These are phyloP conservation scores for Hemileccinum rubropunctum DNA, from an alignment of 768 basidiomycete genomes.

Conservation along the genomic window DNA sequence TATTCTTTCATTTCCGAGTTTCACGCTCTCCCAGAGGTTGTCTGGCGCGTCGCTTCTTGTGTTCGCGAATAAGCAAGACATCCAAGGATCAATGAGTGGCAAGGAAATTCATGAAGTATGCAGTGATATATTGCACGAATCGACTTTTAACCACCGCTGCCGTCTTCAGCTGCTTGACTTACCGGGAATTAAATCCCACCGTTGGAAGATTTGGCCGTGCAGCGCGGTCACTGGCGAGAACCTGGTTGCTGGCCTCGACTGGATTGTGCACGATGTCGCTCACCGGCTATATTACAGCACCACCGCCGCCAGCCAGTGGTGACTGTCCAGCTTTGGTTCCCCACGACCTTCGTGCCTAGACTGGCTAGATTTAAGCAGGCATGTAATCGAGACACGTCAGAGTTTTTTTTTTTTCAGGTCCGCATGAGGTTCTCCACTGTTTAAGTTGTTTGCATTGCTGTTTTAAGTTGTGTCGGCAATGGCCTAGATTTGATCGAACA, in stretches of 20 bases:
- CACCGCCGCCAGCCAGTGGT: conserved; percentile 11
- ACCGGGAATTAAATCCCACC: conserved; percentile 77
- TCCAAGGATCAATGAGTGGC: conserved; percentile 80
- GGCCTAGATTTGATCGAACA: conserved; percentile 9
- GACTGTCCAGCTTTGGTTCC: conserved; percentile 3
- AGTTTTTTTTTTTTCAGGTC: conserved; percentile 7
- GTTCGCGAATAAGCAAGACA: conserved; percentile 98
- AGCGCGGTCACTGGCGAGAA: conserved; percentile 90
- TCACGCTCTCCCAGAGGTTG: conserved; percentile 58
- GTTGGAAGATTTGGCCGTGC: conserved; percentile 88
- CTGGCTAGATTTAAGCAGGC: conserved; percentile 1
- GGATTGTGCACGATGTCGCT: conserved; percentile 90
- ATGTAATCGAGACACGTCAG: conserved; percentile 12
- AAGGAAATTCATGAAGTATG: conserved; percentile 81
- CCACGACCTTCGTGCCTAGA: conserved; percentile 13
- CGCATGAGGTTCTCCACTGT: conserved; percentile 7
- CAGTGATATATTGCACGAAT: conserved; percentile 9
- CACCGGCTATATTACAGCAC: conserved; percentile 82
- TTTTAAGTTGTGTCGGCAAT: conserved; percentile 11
- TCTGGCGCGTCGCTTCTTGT: conserved; percentile 95
- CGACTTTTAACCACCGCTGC: conserved; percentile 5
- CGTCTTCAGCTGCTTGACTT: conserved; percentile 74
- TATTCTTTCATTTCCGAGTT: conserved; percentile 10
- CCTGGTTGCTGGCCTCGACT: conserved; percentile 81
- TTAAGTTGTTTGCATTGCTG: conserved; percentile 3